Percentiles rank a stretch among this genome's conserved stretches.
Evolutionary conservation across 1,139 yeast genomes (phyloP).

Genomic region (Kluyveromyces sp.): DNA sequence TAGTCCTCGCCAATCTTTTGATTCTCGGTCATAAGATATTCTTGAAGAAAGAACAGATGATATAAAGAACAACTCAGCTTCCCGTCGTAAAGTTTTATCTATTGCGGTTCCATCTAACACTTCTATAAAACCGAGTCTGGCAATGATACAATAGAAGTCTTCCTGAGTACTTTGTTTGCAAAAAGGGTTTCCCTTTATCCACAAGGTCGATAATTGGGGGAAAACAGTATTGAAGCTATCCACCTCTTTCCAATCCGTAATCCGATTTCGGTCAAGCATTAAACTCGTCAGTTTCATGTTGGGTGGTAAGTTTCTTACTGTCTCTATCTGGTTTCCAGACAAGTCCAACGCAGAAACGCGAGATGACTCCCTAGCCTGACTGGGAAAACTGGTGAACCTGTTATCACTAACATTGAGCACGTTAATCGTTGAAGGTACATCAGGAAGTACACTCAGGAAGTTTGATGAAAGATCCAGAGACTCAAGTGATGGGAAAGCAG

Average conservation of each 20-base stretch:
- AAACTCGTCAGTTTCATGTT: conserved; percentile 23
- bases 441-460: conserved; percentile 19
- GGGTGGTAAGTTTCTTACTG: neutral
- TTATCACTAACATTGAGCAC: conserved; percentile 44
- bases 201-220: conserved; percentile 39
- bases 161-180: conserved; percentile 37
- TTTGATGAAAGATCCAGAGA: conserved; percentile 47
- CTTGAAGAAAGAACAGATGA: conserved; percentile 40
- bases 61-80: conserved; percentile 64
- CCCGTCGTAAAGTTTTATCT: conserved; percentile 42
- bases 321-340: conserved; percentile 22
- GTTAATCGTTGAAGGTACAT: conserved; percentile 33
- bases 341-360: conserved; percentile 13
- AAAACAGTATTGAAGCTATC: conserved; percentile 37
- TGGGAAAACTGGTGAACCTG: conserved; percentile 23
- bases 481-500: conserved; percentile 40
- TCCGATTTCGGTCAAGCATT: conserved; percentile 44
- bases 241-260: conserved; percentile 43
- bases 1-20: conserved; percentile 17
- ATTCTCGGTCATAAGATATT: conserved; percentile 26
- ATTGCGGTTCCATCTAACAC: conserved; percentile 54
- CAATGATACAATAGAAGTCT: conserved; percentile 37
- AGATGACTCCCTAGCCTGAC: conserved; percentile 4
- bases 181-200: conserved; percentile 50
- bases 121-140: conserved; percentile 38